Evolutionary conservation across 495 filamentous ascomycete genomes (phyloP), one percentile per base, ranked within the genome.

Genomic region (Penicillium antarcticum): DNA sequence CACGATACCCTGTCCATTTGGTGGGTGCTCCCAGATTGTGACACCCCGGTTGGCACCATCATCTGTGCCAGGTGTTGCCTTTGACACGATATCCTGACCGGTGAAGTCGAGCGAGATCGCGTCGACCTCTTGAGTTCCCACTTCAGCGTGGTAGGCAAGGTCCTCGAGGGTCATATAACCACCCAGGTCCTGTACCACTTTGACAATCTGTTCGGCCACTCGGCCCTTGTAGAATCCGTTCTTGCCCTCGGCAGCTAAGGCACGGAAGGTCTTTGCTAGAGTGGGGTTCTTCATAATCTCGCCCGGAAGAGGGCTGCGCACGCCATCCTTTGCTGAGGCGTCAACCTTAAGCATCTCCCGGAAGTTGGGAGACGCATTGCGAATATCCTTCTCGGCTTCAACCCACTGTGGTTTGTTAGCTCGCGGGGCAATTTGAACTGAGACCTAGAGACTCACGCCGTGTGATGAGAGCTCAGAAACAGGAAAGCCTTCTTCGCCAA

Each of bases 1-100:
- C 0, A 97, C 91, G 53, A 98, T 87, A 10, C 94, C 94, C 68
- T 98, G 94, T 0, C 95, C 92, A 70, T 97, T 97, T n/a, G 94
- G 94, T 34, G 94, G 90, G 69, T 96, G 92, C 56, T 98, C 94
- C 92, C 92, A 97, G 2, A 98, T 65, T 58, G 94, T 84, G 16
- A 96, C 77, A n/a, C 83, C 85, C 42, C 77, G 63, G 48, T 80
- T 74, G 1, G 71, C 55, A 31, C 74, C 67, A 21, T 70, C 71
- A 29, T 67, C 56, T 24, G 73, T 76, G 46, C 77, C 76, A 9
- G 59, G 48, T 17, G 63, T 53, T 40, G 73, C 65, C 53, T 80
- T 75, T 33, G 76, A 72, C 7, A 71, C 70, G 19, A 87, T 77
- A 29, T 80, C 79, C 56, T 91, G 88, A 4, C 85, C 87, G 11